Percentiles rank a stretch among this genome's conserved stretches.
phyloP scores from a whole-genome alignment of 164 flowering plant species.

The Tetracentron sinense region DNA sequence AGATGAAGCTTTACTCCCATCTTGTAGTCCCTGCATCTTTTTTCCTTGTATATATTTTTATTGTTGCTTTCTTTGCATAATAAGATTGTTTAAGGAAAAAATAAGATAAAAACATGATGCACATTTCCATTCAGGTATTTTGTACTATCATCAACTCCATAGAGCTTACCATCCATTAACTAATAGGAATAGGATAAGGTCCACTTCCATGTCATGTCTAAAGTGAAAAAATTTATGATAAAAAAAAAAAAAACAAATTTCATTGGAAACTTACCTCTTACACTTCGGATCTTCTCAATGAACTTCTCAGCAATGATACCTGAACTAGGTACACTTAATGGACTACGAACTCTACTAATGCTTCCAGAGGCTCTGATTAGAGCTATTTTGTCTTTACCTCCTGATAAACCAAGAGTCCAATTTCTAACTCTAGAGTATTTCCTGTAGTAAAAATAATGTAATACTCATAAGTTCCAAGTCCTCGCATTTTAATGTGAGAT shows the following conservation, averaged over 20 bases:
- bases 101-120: too few relatives aligned
- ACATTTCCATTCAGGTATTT: neutral
- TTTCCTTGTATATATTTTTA: neutral
- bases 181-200: neutral
- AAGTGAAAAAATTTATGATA: neutral
- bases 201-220: neutral
- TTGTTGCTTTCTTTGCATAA: too few relatives aligned
- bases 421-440: conserved; percentile 71
- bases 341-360: conserved; percentile 71
- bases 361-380: conserved; percentile 90
- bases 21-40: too few relatives aligned
- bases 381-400: conserved; percentile 70
- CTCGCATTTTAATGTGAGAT: too few relatives aligned
- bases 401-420: conserved; percentile 86
- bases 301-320: conserved; percentile 73
- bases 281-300: conserved; percentile 58
- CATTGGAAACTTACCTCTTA: conserved; percentile 39
- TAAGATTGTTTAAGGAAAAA: neutral
- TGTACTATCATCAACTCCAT: neutral
- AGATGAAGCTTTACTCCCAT: neutral
- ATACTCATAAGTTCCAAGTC: neutral
- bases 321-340: conserved; percentile 53
- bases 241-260: neutral
- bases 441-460: conserved; percentile 38
- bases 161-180: neutral